Conservation (phyloP, 129 eudicot species). For the Tanacetum coccineum region DNA sequence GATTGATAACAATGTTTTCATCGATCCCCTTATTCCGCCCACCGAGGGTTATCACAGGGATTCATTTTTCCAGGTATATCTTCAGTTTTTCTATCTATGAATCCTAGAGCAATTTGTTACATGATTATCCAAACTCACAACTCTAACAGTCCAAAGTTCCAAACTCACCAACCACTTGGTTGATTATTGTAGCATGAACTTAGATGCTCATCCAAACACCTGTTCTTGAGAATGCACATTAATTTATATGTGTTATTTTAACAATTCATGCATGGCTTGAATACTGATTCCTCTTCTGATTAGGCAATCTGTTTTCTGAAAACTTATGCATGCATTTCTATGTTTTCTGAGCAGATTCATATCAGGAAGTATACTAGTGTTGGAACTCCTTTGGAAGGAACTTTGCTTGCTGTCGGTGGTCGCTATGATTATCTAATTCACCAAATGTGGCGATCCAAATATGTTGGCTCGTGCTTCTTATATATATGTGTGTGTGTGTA, state of each 20-base stretch:
- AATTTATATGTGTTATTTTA: neutral
- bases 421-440: constrained; percentile 84
- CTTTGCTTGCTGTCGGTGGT: constrained; percentile 92
- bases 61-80: constrained; percentile 81
- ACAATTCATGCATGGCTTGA: too few species aligned
- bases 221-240: neutral
- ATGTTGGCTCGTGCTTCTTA: constrained; percentile 38
- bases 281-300: too few species aligned
- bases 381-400: constrained; percentile 64
- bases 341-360: constrained; percentile 43
- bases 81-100: too few species aligned
- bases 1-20: constrained; percentile 50
- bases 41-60: constrained; percentile 78
- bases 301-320: too few species aligned
- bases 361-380: constrained; percentile 54
- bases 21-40: constrained; percentile 95
- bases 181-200: too few species aligned
- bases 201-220: too few species aligned
- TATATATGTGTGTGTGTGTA: too few species aligned
- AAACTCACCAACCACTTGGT: too few species aligned
- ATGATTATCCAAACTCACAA: too few species aligned
- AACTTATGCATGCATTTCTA: constrained; percentile 18
- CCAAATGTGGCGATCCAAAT: constrained; percentile 45
- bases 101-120: too few species aligned
- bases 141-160: too few species aligned